Evolutionary conservation across 495 filamentous ascomycete genomes (phyloP).

Genomic region (Chaetomium fimeti): DNA sequence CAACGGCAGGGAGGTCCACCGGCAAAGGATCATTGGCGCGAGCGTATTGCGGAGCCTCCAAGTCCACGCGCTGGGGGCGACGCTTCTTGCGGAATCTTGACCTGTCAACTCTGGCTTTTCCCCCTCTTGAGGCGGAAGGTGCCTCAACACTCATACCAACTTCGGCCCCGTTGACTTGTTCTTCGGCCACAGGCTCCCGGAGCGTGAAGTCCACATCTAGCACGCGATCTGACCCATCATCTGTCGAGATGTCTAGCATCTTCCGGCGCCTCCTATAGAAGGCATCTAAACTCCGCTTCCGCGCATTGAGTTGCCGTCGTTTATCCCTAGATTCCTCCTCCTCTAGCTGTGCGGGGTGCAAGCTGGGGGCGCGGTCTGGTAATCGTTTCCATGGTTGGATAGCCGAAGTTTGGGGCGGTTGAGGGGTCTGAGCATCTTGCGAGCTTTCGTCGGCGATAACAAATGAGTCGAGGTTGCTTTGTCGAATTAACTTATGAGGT

Average conservation of each 20-base stretch:
- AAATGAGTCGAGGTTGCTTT: slow-evolving; percentile 39
- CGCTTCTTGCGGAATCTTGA: slow-evolving; percentile 47
- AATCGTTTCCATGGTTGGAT: slow-evolving; percentile 1
- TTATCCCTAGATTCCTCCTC: slow-evolving; percentile 34
- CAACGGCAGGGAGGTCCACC: slow-evolving; percentile 19
- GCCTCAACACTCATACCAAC: slow-evolving; percentile 21
- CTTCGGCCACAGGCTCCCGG: background rate
- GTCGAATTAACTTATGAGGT: slow-evolving; percentile 33
- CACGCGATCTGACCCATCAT: slow-evolving; percentile 30
- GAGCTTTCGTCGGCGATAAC: slow-evolving; percentile 25
- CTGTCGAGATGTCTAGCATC: slow-evolving; percentile 23
- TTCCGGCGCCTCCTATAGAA: slow-evolving; percentile 46
- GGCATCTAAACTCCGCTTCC: slow-evolving; percentile 50
- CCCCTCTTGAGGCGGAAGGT: slow-evolving; percentile 34
- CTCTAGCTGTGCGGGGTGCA: slow-evolving; percentile 52
- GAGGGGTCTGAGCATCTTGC: slow-evolving; percentile 7
- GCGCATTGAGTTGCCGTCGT: slow-evolving; percentile 36
- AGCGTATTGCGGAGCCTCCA: slow-evolving; percentile 46
- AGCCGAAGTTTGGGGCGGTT: slow-evolving; percentile 13
- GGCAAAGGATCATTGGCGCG: slow-evolving; percentile 52
- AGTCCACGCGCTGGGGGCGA: slow-evolving; percentile 54
- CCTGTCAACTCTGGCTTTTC: slow-evolving; percentile 31
- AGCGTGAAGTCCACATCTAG: slow-evolving; percentile 26
- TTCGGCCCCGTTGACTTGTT: background rate
- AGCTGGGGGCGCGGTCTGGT: slow-evolving; percentile 8